A percentile compares a stretch with the other conserved stretches of the same genome.
These are phyloP conservation scores for Fusarium beomiforme DNA, from an alignment of 2,329 filamentous ascomycete genomes.

Conservation along the genomic window DNA sequence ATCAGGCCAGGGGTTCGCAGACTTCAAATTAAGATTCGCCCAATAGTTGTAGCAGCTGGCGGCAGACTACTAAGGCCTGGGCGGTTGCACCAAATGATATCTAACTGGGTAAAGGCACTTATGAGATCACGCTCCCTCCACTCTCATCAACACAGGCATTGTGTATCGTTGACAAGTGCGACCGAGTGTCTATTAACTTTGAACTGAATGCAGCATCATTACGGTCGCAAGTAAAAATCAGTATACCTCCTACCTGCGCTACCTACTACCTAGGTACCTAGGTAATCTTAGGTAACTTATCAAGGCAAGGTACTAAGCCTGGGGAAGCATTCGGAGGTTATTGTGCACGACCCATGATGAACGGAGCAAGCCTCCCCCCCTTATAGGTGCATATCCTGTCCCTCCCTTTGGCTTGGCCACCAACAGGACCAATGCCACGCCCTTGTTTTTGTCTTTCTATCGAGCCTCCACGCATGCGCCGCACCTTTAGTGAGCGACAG, in stretches of 20 bases:
- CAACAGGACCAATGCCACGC: neutral
- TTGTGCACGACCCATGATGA: neutral
- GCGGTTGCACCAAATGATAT: neutral
- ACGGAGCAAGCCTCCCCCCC: neutral
- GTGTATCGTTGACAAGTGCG: neutral
- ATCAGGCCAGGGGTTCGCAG: neutral
- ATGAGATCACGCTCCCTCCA: neutral
- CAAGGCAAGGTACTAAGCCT: no score
- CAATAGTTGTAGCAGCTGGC: neutral
- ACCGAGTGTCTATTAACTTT: neutral
- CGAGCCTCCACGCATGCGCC: constrained; percentile 3
- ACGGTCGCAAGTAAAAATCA: neutral
- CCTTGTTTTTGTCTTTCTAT: constrained; percentile 23
- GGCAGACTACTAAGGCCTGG: neutral
- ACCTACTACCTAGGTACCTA: no score
- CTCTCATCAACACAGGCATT: neutral
- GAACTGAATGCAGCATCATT: neutral
- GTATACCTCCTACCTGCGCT: no score
- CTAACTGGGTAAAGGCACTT: neutral
- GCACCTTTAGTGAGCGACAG: constrained; percentile 1
- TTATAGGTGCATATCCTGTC: neutral
- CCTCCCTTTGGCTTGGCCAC: constrained; percentile 2
- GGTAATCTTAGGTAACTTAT: no score
- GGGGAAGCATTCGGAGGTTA: neutral
- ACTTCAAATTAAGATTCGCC: neutral